Conservation (phyloP, 345 rosid genomes). For the Cardamine resedifolia region DNA sequence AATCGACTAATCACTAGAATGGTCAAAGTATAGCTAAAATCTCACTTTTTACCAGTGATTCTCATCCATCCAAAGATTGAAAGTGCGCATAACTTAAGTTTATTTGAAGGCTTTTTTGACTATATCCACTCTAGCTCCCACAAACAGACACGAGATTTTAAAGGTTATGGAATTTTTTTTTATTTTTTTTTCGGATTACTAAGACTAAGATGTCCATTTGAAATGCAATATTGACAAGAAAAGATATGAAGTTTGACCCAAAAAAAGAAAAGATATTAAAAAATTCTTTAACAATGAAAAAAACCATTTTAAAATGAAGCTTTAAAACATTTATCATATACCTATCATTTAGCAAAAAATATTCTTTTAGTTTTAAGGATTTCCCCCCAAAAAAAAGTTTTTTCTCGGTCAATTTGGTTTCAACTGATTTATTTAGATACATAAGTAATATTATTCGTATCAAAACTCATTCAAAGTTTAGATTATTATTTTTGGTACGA, state of each 20-base stretch:
- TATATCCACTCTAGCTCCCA: conserved; percentile 35
- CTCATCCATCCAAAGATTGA: conserved; percentile 33
- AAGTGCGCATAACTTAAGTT: conserved; percentile 38
- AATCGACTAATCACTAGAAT: no score
- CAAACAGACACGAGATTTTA: conserved; percentile 9
- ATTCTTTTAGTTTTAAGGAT: background rate
- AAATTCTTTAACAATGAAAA: background rate
- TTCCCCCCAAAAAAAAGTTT: background rate
- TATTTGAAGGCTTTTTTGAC: conserved; percentile 33
- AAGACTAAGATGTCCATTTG: no score
- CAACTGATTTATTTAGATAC: background rate
- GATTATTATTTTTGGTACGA: background rate
- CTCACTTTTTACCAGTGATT: conserved; percentile 34
- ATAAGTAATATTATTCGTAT: background rate
- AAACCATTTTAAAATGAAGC: background rate
- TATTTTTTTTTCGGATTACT: no score
- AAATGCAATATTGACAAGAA: no score
- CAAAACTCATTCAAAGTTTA: background rate
- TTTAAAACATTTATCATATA: background rate
- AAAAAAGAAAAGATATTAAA: background rate
- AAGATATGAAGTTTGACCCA: no score
- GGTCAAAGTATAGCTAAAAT: conserved; percentile 37
- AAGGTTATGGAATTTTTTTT: no score
- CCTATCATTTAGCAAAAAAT: background rate
- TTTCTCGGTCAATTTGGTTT: background rate